Base-by-base conservation (phyloP, 192 early-diverging fungal species). In the Jimgerdemannia lactiflua region DNA sequence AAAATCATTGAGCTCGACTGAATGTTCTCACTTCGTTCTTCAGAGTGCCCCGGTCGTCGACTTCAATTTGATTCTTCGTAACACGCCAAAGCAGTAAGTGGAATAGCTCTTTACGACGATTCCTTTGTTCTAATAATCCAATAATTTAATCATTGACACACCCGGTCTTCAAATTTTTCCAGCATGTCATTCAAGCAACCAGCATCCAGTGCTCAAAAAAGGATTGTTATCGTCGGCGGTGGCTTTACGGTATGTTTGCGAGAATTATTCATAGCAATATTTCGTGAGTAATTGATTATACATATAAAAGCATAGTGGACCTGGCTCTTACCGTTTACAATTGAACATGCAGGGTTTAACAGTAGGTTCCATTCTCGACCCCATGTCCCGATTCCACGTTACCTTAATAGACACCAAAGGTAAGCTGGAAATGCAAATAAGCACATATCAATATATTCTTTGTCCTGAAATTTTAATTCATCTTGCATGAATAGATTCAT, bases 361-460 rank as follows among this genome's bases (percentile, higher is more conserved):
- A 4, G 72, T 82, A 40, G 81, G 77, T 4, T 75, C 77, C 39
- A 82, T 82, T 40, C 64, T 82, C 69, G 81, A 82, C 59, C 77
- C 70, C 6, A 82, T 82, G 81, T 64, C 77, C 43, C 77, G 75
- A 67, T 82, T 82, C 42, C 70, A 82, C 43, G 77, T 82, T 18
- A 76, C 74, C 29, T 66, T 82, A 29, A 79, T 82, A 49, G 81
- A 82, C 67, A 73, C 74, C 39, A 82, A 82, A 74, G 80, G 80
- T 81, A 11, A 29, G 20, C 49, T 4, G 65, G 3, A 70, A 14
- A 71, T 20, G 9, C 29, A 18, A 71, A 43, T 40, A 41, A 41
- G 66, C 40, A 39, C 17, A 73, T 66, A 43, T 74, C 19, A 65
- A 54, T 18, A 10, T 4, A 29, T 29, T 29, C 29, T 29, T 29